Percentiles rank a stretch among this genome's conserved stretches.
These are phyloP conservation scores for Alternaria conjuncta DNA, from an alignment of 2,329 filamentous ascomycete species.

Conservation along the genomic window DNA sequence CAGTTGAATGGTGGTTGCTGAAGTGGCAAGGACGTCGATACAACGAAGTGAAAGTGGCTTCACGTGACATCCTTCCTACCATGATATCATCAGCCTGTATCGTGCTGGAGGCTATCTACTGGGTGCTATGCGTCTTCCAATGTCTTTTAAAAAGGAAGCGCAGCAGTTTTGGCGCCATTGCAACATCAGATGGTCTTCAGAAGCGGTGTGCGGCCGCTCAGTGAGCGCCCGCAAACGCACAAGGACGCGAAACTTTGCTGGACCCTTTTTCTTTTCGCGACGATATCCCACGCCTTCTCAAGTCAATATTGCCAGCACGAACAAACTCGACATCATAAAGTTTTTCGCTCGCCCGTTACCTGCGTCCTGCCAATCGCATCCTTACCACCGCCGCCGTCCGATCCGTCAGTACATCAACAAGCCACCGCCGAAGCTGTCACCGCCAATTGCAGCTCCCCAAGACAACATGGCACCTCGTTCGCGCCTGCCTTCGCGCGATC, in stretches of 20 bases:
- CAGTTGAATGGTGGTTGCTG: neutral
- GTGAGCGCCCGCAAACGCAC: neutral
- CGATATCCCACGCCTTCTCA: neutral
- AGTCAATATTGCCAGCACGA: neutral
- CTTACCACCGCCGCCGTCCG: neutral
- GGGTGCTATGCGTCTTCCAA: fast-evolving
- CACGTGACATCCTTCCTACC: neutral
- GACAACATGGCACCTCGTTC: neutral
- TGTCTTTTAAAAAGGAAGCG: fast-evolving
- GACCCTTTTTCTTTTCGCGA: neutral
- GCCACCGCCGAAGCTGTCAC: neutral
- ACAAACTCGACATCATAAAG: neutral
- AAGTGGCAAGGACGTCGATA: neutral
- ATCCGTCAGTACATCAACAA: neutral
- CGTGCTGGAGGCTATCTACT: fast-evolving
- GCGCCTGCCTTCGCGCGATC: neutral
- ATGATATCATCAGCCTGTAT: neutral
- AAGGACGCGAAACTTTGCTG: neutral
- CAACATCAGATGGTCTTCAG: neutral
- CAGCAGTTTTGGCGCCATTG: neutral
- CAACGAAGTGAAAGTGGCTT: neutral
- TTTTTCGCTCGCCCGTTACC: neutral
- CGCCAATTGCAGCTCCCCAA: neutral
- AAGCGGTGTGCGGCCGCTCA: neutral
- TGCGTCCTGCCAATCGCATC: neutral